Evolutionary conservation across 306 rosid genomes (phyloP), one percentile per base, ranked within the genome.

Genomic region (Casuarina glauca): DNA sequence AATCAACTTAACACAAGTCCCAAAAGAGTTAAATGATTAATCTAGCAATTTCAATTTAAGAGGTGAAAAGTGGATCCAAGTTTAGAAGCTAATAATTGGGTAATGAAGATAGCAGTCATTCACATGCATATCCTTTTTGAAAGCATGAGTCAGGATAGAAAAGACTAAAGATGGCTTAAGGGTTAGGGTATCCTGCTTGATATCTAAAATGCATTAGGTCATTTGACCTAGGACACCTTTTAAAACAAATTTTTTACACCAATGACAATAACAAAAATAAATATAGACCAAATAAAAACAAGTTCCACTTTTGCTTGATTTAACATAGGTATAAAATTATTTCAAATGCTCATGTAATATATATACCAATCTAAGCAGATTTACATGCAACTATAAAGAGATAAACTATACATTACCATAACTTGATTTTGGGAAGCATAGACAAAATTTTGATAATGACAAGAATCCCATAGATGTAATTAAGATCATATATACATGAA

Each of bases 1-100:
- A 26, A 26, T 26, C 32, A 26, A 26, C 32, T 26, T 26, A 26
- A 58, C 67, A 42, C n/a, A 67, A 77, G 42, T 62, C 50, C 54
- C 5, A 13, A 51, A 32, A 73, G 74, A 38, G 42, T 80, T 66
- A 74, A 20, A 51, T 36, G 76, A 67, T 62, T 57, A 38, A 51
- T 60, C 67, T 41, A 39, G 41, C 32, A 66, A 42, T 66, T n/a
- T 6, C 50, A 42, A 41, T 66, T 58, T 35, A 58, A 48, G 15
- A 48, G 51, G 13, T 13, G 48, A 48, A 48, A 48, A 48, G 13
- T 2, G 51, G 51, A 48, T 48, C 51, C 12, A 10, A 48, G 11
- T 9, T 48, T 48, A 48, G 9, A 9, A 9, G 3, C 51, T 26
- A 26, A 26, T 26, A 26, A 26, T 26, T 26, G 32, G 32, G 32